Conservation (phyloP, 75 land plant species). For the Selaginella tamariscina region DNA sequence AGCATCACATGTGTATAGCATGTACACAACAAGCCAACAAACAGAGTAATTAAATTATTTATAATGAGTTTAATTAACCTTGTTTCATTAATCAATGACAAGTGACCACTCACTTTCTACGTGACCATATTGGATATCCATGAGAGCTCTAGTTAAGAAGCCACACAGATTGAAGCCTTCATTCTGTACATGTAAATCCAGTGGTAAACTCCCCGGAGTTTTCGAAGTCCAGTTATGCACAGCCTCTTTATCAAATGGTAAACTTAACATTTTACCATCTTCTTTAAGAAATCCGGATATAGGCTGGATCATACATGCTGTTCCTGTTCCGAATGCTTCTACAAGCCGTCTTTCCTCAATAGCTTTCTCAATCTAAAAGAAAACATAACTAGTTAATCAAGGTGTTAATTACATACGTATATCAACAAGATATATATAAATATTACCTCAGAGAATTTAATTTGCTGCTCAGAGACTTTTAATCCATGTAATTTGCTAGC, state of each 20-base stretch:
- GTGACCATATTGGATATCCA: constrained; percentile 25
- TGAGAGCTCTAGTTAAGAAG: constrained; percentile 16
- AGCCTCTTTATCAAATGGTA: constrained; percentile 21
- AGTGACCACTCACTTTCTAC: constrained; percentile 22
- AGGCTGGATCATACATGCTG: constrained; percentile 28
- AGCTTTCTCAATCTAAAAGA: constrained; percentile 20
- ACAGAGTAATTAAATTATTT: too few relatives aligned
- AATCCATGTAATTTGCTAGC: constrained; percentile 19
- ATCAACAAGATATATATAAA: too few relatives aligned
- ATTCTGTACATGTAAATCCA: background rate
- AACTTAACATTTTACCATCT: constrained; percentile 12
- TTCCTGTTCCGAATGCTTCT: constrained; percentile 29
- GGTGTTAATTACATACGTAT: too few relatives aligned
- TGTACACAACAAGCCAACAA: too few relatives aligned
- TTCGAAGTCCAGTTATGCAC: constrained; percentile 17
- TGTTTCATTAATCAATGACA: constrained; percentile 17
- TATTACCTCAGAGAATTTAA: constrained; percentile 18
- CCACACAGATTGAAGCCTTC: constrained; percentile 27
- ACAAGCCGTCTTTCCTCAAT: constrained; percentile 17
- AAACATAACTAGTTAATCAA: background rate
- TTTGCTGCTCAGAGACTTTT: constrained; percentile 21
- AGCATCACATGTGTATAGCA: too few relatives aligned
- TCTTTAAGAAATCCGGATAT: constrained; percentile 19
- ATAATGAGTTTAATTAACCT: too few relatives aligned
- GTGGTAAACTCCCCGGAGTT: constrained; percentile 15